Evolutionary conservation across 768 basidiomycete species (phyloP).

Genomic region (Lentinula boryana): DNA sequence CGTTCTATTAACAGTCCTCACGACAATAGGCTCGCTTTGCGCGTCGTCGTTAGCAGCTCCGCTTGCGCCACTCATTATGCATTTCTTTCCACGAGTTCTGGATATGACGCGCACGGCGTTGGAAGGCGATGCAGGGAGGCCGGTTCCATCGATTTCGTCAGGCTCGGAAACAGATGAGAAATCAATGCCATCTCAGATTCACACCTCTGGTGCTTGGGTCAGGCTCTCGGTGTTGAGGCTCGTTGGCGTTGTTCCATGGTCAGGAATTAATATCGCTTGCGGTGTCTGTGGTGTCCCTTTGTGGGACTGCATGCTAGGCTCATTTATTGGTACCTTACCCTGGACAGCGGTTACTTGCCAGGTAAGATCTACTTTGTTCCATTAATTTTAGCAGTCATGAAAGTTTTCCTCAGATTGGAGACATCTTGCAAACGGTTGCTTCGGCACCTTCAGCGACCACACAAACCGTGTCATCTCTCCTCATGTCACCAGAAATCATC

Average conservation of each 20-base stretch:
- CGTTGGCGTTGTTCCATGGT: slow-evolving; percentile 94
- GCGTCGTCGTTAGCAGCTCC: slow-evolving; percentile 80
- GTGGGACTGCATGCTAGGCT: slow-evolving; percentile 69
- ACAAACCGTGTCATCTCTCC: slow-evolving; percentile 78
- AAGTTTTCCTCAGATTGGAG: slow-evolving; percentile 55
- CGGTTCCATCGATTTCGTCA: neutral
- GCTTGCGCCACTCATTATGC: slow-evolving; percentile 76
- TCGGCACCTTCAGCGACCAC: slow-evolving; percentile 63
- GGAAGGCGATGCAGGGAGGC: slow-evolving; percentile 37
- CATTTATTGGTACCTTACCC: slow-evolving; percentile 79
- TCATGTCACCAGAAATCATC: slow-evolving; percentile 79
- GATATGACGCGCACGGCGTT: slow-evolving; percentile 80
- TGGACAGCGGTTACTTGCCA: slow-evolving; percentile 94
- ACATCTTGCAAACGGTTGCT: slow-evolving; percentile 81
- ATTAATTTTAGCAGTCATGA: neutral
- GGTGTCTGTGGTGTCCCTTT: slow-evolving; percentile 83
- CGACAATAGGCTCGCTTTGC: slow-evolving; percentile 79
- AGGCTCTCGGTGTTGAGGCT: slow-evolving; percentile 83
- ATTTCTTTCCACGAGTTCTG: slow-evolving; percentile 78
- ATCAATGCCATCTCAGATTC: slow-evolving; percentile 16
- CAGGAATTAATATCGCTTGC: slow-evolving; percentile 94
- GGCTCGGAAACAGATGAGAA: slow-evolving; percentile 3
- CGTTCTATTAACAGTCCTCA: slow-evolving; percentile 74
- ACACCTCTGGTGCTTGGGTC: slow-evolving; percentile 62
- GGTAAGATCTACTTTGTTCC: slow-evolving; percentile 32